Base-by-base conservation (phyloP, 2,329 filamentous ascomycete genomes). In the Verticillium nonalfalfae region DNA sequence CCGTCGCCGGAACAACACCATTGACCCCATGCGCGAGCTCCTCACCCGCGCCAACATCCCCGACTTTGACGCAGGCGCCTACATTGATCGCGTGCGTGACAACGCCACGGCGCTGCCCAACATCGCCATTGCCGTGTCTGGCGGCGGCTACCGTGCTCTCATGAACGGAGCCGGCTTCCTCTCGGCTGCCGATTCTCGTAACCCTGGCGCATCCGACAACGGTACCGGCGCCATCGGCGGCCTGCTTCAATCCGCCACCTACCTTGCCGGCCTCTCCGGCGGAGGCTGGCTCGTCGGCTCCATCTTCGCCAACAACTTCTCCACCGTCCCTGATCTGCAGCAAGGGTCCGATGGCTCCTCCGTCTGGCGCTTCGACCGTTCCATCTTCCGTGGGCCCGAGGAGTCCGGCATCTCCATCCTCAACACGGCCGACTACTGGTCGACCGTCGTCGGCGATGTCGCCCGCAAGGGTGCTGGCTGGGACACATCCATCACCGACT, bases 261-360 rank as follows among this genome's bases (percentile, higher is more conserved):
- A 96, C 71, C 73, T 96, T 13, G 82, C 91, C 2, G 92, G 91
- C 9, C 79, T 96, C 3, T 94, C 90, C 7, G 92, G 93, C 35
- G 92, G 92, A 60, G 86, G 88, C 59, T 96, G 93, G 93, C 79
- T 96, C 18, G 84, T 96, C 4, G 90, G 91, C n/a, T 91, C 89
- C 60, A 78, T 96, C 10, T 93, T 86, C 70, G 79, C 86, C 68
- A 97, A 97, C 80, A 96, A 96, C 77, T 96, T 92, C 72, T 89
- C 87, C 10, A 86, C 87, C 0, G 82, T 93, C 3, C 74, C 83
- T 56, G 73, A 73, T 56, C 80, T 91, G 58, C 74, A 84, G 58
- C 74, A 79, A 39, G 76, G 81, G 61, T 66, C 66, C 35, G 14
- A 63, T 6, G 73, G 66, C 7, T 73, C 70, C 21, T 66, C 66